Percentiles rank a stretch among this genome's conserved stretches.
phyloP scores from a whole-genome alignment of 2,329 filamentous ascomycete genomes.

The Sporothrix brasiliensis region DNA sequence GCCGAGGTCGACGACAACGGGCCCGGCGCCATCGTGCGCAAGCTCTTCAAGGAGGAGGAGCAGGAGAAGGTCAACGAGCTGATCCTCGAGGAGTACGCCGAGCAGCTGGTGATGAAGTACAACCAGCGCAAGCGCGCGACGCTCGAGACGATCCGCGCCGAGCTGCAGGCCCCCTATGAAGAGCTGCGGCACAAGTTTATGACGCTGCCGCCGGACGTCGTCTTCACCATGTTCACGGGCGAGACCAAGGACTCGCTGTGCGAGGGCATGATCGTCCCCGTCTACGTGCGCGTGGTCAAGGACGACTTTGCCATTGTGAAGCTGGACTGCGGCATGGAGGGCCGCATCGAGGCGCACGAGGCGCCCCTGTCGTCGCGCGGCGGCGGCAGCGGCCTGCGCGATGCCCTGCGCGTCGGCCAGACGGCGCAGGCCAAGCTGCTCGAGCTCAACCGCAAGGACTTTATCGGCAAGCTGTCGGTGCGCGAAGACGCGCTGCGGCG shows the following conservation, averaged over 20 bases:
- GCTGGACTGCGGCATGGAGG: conserved; percentile 92
- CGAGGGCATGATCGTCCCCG: conserved; percentile 89
- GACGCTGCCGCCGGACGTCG: conserved; percentile 69
- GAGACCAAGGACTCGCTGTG: conserved; percentile 82
- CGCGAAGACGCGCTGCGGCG: conserved; percentile 77
- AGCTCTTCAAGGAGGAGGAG: conserved; percentile 91
- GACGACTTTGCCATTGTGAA: conserved; percentile 92
- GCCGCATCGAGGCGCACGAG: conserved; percentile 79
- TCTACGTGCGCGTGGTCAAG: conserved; percentile 84
- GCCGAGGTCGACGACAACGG: conserved; percentile 90
- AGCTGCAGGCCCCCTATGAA: conserved; percentile 90
- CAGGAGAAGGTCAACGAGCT: conserved; percentile 96
- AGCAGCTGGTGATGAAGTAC: conserved; percentile 90
- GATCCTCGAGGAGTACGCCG: conserved; percentile 93
- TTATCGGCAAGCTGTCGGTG: conserved; percentile 80
- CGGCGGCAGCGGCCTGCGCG: conserved; percentile 67
- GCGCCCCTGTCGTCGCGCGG: conserved; percentile 56
- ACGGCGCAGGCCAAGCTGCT: conserved; percentile 86
- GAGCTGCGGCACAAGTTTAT: conserved; percentile 84
- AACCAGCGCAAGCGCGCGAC: conserved; percentile 94
- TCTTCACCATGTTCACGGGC: conserved; percentile 96
- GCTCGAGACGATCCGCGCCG: conserved; percentile 91
- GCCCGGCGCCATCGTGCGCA: conserved; percentile 85
- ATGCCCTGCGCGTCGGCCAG: conserved; percentile 77
- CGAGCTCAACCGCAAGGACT: conserved; percentile 83